Base-by-base conservation (phyloP, 257 asterid genomes). In the Anisodus acutangulus region DNA sequence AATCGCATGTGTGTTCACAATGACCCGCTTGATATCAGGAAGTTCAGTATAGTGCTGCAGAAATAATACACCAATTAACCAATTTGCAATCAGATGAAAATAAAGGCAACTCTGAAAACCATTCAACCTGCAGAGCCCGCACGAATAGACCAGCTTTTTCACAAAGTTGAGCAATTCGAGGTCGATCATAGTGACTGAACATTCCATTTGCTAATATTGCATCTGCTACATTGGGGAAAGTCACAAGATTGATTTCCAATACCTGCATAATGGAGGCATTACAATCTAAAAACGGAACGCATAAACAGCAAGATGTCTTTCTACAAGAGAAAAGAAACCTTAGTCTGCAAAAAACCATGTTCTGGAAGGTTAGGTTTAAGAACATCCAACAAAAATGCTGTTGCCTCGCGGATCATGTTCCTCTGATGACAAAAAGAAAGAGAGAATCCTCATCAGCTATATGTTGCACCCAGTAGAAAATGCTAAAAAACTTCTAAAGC, bases 391-490 rank as follows among this genome's bases (percentile, higher is more conserved):
- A 97, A 86, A 86, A 97, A 97, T 63, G 99, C 98, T 53, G 99
- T 97, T 63, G 99, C 99, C 88, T 97, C 99, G 49, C 99, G 99
- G 79, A 97, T 95, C 99, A 97, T 70, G 89, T 97, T 97, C 89
- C 99, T 92, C 98, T 97, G 94, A 57, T 64, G 26, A 37, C 26
- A 69, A 82, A 62, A 68, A 74, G 31, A 45, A 63, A 82, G n/a
- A 78, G 31, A 31, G 49, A 78, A 78, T 53, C 60, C 26, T 13
- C 82, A 78, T 78, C 64, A 78, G 49, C 64, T 26, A 53, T 53
- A 37, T 26, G 49, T 26, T 49, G 49, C 49, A 53, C 82, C 43
- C 49, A 78, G 82, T 26, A 53, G 64, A 78, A 31, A 78, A 31
- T 31, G 35, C 35, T 31, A 31, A 13, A 15, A 26, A 57, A n/a